phyloP scores from a whole-genome alignment of 2,329 filamentous ascomycete genomes.

The Aaosphaeria pasadenensis region DNA sequence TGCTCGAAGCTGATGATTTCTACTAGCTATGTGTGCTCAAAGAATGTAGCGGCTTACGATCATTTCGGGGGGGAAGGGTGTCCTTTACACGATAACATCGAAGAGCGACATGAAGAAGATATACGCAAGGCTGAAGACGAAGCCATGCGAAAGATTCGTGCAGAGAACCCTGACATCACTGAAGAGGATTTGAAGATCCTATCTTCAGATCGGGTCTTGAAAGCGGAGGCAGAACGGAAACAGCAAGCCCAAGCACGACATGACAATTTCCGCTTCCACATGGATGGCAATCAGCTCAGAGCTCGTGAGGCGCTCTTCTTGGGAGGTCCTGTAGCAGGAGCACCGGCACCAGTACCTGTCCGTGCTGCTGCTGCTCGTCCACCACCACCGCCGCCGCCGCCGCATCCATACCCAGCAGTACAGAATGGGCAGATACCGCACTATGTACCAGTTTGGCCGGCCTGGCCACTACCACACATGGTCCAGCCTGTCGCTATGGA shows the following conservation, averaged over 20 bases:
- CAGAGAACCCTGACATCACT: slow-evolving; percentile 61
- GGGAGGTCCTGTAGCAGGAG: no score
- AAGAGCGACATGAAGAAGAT: slow-evolving; percentile 61
- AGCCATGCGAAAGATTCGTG: slow-evolving; percentile 54
- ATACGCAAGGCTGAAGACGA: slow-evolving; percentile 60
- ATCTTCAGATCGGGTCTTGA: slow-evolving; percentile 53
- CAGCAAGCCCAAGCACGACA: slow-evolving; percentile 10
- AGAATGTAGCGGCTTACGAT: slow-evolving; percentile 59
- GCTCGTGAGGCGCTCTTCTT: not conserved
- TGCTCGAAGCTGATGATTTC: not conserved
- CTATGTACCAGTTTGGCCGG: no score
- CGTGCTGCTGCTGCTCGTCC: no score
- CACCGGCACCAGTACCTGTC: no score
- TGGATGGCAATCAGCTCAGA: slow-evolving; percentile 10
- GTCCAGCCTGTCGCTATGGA: no score
- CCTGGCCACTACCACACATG: no score
- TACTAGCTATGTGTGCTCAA: slow-evolving; percentile 67
- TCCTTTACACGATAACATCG: slow-evolving; percentile 63
- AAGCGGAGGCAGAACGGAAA: slow-evolving; percentile 25
- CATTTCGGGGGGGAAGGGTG: slow-evolving; percentile 65
- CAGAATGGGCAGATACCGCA: no score
- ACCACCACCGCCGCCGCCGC: no score
- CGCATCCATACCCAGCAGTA: no score
- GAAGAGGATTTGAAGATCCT: slow-evolving; percentile 56
- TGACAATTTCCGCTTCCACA: slow-evolving; percentile 18